phyloP scores from a whole-genome alignment of 106 monocot genomes.

The Iris macrosiphon region DNA sequence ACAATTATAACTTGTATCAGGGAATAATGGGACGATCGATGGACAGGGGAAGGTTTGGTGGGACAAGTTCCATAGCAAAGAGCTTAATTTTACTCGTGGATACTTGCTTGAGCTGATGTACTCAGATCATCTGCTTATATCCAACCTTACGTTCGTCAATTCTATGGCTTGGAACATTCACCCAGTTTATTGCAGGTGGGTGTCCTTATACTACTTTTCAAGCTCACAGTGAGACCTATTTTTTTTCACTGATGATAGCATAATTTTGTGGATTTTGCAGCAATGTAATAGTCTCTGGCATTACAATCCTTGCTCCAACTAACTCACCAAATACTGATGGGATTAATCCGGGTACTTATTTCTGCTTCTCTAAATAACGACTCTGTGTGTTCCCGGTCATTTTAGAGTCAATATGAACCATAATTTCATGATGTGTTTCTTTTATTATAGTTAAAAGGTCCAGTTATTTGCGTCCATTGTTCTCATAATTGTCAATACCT shows the following conservation, averaged over 20 bases:
- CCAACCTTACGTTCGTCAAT: constrained; percentile 60
- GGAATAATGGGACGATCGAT: constrained; percentile 70
- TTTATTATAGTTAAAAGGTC: too few relatives aligned
- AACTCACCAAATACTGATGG: constrained; percentile 42
- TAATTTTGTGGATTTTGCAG: constrained; percentile 28
- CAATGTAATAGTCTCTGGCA: constrained; percentile 46
- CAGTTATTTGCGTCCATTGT: too few relatives aligned
- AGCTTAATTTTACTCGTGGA: constrained; percentile 63
- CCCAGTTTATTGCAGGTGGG: constrained; percentile 76
- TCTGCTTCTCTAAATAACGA: too few relatives aligned
- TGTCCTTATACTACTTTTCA: too few relatives aligned
- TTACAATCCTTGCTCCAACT: constrained; percentile 66
- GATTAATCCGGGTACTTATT: constrained; percentile 20
- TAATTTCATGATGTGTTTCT: too few relatives aligned
- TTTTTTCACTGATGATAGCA: too few relatives aligned
- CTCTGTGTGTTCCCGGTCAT: too few relatives aligned
- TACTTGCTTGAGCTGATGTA: constrained; percentile 64
- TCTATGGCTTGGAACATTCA: constrained; percentile 68
- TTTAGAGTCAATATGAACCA: too few relatives aligned
- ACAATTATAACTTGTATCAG: too few relatives aligned
- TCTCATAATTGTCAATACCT: too few relatives aligned
- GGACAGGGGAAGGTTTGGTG: constrained; percentile 82
- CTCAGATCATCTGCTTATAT: constrained; percentile 46
- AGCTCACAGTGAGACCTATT: too few relatives aligned
- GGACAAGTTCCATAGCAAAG: constrained; percentile 55